Conservation (phyloP, 2,329 filamentous ascomycete species). For the Magnaporthales sp. region DNA sequence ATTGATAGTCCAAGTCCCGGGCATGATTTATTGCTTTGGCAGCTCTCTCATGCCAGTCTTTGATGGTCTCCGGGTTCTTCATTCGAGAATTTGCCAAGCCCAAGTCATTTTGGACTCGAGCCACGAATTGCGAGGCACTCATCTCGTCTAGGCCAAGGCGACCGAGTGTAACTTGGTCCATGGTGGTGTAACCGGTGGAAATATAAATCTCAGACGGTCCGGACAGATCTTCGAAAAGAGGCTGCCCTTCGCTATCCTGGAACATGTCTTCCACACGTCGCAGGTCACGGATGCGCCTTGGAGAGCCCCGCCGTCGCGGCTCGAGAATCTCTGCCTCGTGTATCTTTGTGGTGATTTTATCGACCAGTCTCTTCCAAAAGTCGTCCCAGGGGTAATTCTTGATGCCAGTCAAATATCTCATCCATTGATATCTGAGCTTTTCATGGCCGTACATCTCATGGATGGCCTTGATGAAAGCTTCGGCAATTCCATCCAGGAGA, state of each 20-base stretch:
- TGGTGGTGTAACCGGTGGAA: too few relatives aligned
- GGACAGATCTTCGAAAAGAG: slow-evolving; percentile 13
- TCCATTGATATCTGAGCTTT: slow-evolving; percentile 32
- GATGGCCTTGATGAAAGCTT: slow-evolving; percentile 28
- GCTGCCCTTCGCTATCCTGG: slow-evolving; percentile 12
- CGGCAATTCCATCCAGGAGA: slow-evolving; percentile 25
- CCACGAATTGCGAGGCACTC: too few relatives aligned
- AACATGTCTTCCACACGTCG: not conserved
- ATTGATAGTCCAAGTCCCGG: too few relatives aligned
- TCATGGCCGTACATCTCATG: slow-evolving; percentile 27
- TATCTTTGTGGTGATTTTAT: slow-evolving; percentile 15
- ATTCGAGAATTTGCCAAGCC: too few relatives aligned
- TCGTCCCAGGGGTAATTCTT: slow-evolving; percentile 13
- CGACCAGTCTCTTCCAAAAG: slow-evolving; percentile 18
- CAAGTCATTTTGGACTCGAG: too few relatives aligned
- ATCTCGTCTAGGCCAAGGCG: too few relatives aligned
- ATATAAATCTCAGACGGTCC: not conserved
- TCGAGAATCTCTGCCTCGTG: slow-evolving; percentile 8
- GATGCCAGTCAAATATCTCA: slow-evolving; percentile 30
- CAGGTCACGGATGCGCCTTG: slow-evolving; percentile 6
- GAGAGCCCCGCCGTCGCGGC: slow-evolving; percentile 3
- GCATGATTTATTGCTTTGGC: too few relatives aligned
- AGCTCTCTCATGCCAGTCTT: slow-evolving; percentile 9
- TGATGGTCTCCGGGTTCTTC: slow-evolving; percentile 3
- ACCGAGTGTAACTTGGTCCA: too few relatives aligned